Base-by-base conservation (phyloP, 2,329 filamentous ascomycete species). In the Aspergillus oerlinghausenensis region DNA sequence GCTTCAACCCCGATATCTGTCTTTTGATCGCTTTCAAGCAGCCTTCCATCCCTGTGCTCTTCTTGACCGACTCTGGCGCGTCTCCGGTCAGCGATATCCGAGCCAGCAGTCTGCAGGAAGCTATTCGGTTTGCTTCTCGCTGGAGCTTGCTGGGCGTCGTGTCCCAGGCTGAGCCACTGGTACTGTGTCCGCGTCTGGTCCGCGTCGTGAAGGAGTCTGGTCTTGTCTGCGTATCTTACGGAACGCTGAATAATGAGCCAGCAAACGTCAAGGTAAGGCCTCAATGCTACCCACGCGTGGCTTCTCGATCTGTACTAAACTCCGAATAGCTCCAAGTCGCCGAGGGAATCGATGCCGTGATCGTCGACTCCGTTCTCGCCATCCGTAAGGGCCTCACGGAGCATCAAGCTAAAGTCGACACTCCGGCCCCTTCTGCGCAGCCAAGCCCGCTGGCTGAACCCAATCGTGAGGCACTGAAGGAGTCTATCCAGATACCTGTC, bases 71-170 rank as follows among this genome's bases (percentile, higher is more conserved):
- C 67, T 90, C 92, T 0, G 94, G 93, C 0, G 87, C 85, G n/a
- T 83, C 78, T 19, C 80, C 85, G 0, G 92, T 96, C 3, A 91
- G 91, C 28, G 94, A 99, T 70, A 89, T 97, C 56, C 83, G 94
- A 17, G 93, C 94, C 0, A 92, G 87, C 60, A 96, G 90, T 66
- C 79, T 99, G 40, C 95, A 99, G 73, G 94, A 99, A 75, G 95
- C 93, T 0, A 90, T 99, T 65, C 86, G 93, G 4, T 99, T 99
- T 68, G 93, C 94, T 0, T 91, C 87, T 59, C 85, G 93, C 40
- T 99, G 95, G 95, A 97, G 97, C 65, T 73, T 99, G 51, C 81
- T 97, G 3, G 94, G 94, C 4, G 88, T 99, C 57, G 94, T 99
- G 38, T 88, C 87, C 58, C 86, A 89, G n/a, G 90, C 91, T 0